These are phyloP conservation scores for Haplographium delicatum DNA, from an alignment of 495 filamentous ascomycete species.

Conservation along the genomic window DNA sequence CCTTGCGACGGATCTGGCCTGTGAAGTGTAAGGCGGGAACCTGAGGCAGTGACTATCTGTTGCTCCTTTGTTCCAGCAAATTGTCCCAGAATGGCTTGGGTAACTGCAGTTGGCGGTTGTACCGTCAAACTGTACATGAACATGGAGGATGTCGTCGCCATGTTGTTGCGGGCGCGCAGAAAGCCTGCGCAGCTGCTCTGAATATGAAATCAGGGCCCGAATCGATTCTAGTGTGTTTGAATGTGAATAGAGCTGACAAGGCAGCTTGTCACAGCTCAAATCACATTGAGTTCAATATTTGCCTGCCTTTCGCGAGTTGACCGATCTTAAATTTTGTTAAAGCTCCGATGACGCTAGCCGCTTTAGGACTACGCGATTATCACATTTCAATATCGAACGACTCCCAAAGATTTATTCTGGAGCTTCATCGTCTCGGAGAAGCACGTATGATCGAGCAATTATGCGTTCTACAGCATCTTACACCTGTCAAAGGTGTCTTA, in stretches of 20 bases:
- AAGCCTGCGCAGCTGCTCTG: constrained; percentile 43
- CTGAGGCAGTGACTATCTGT: constrained; percentile 91
- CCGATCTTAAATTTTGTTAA: not conserved
- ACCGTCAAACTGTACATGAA: constrained; percentile 96
- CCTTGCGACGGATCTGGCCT: constrained; percentile 79
- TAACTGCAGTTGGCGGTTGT: constrained; percentile 81
- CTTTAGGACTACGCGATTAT: not conserved
- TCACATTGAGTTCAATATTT: constrained; percentile 17
- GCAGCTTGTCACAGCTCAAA: constrained; percentile 20
- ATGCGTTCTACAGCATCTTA: constrained; percentile 21
- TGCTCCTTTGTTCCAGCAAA: constrained; percentile 94
- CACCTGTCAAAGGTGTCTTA: constrained; percentile 25
- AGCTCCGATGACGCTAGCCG: not conserved
- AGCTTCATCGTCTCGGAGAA: not conserved
- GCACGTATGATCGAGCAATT: not conserved
- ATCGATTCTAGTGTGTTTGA: not conserved
- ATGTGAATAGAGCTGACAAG: constrained; percentile 9
- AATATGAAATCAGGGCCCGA: not conserved
- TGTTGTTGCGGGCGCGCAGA: constrained; percentile 52
- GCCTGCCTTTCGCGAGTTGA: not conserved
- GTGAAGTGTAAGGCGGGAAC: constrained; percentile 81
- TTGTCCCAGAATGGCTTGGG: constrained; percentile 85
- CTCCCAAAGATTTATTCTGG: not conserved
- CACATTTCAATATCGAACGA: not conserved
- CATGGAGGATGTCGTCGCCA: constrained; percentile 97